Evolutionary conservation across 768 basidiomycete genomes (phyloP).

Genomic region (Pleurotus tuoliensis): DNA sequence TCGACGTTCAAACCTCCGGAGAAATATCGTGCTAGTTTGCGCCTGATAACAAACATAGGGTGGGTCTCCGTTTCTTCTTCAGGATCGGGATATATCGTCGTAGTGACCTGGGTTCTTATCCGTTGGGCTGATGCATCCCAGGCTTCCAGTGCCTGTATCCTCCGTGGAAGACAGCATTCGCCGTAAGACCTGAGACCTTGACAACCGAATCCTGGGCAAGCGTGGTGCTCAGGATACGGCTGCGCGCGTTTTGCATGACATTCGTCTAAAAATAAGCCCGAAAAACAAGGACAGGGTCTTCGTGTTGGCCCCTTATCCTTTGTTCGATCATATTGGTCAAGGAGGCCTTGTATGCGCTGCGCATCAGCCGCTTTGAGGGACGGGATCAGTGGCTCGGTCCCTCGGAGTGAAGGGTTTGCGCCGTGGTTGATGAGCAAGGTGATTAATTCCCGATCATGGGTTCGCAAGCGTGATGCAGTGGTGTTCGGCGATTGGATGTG

Average conservation of each 20-base stretch:
- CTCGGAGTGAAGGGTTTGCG: constrained; percentile 10
- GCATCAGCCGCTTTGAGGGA: constrained; percentile 4
- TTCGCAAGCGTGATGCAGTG: constrained; percentile 15
- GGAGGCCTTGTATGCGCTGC: constrained; percentile 1
- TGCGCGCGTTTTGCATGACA: constrained; percentile 15
- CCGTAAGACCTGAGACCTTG: constrained; percentile 14
- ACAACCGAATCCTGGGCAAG: constrained; percentile 14
- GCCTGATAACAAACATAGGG: not conserved
- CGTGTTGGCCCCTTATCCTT: constrained; percentile 11
- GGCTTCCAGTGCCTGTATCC: constrained; percentile 9
- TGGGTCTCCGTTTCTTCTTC: constrained; percentile 1
- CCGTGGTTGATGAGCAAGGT: constrained; percentile 16
- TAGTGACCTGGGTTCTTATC: constrained; percentile 2
- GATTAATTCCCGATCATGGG: constrained; percentile 16
- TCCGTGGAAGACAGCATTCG: constrained; percentile 15
- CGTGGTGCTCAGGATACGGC: constrained; percentile 16
- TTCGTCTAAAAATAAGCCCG: constrained; percentile 14
- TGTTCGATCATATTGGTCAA: constrained; percentile 2
- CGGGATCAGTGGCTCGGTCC: not conserved
- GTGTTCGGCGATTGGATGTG: constrained; percentile 7
- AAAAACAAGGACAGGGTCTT: constrained; percentile 22
- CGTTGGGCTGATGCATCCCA: constrained; percentile 14
- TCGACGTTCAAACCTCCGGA: not conserved
- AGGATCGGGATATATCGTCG: constrained; percentile 2
- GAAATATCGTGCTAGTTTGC: not conserved